Conservation (phyloP, 331 rosid genomes). For the Rhamnella rubrinervis region DNA sequence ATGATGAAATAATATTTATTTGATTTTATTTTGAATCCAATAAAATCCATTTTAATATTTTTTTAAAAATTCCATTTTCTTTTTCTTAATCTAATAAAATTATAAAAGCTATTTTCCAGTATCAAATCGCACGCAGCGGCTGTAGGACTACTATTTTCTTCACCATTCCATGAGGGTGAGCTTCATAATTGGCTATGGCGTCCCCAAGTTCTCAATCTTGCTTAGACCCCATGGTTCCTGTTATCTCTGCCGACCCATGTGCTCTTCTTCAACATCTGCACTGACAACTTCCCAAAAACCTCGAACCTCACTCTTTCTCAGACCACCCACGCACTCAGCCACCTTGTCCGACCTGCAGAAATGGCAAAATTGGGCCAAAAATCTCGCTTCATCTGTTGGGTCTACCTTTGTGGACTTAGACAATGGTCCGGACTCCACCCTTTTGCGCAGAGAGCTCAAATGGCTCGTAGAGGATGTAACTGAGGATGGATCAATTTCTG, state of each 20-base stretch:
- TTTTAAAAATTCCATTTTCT: too few species aligned
- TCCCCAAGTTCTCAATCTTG: slow-evolving; percentile 25
- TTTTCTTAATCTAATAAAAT: too few species aligned
- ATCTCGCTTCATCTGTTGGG: slow-evolving; percentile 55
- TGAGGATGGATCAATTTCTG: slow-evolving; percentile 25
- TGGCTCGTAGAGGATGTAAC: slow-evolving; percentile 82
- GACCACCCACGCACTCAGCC: slow-evolving; percentile 54
- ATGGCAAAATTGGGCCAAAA: slow-evolving; percentile 85
- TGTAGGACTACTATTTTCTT: neutral
- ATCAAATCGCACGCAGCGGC: too few species aligned
- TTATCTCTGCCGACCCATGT: slow-evolving; percentile 29
- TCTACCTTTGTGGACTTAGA: slow-evolving; percentile 61
- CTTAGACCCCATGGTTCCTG: slow-evolving; percentile 26
- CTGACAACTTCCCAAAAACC: slow-evolving; percentile 34
- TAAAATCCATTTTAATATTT: too few species aligned
- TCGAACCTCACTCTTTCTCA: slow-evolving; percentile 63
- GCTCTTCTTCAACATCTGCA: slow-evolving; percentile 26
- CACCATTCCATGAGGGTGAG: slow-evolving; percentile 44
- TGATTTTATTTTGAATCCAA: too few species aligned
- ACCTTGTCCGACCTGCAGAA: slow-evolving; percentile 49
- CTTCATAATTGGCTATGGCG: slow-evolving; percentile 22
- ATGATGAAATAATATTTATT: too few species aligned
- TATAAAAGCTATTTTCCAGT: too few species aligned
- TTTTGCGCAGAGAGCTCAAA: slow-evolving; percentile 67
- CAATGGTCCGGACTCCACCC: slow-evolving; percentile 68